Evolutionary conservation across 75 land plant species (phyloP), one percentile per base, ranked within the genome.

Genomic region (Picea glauca): DNA sequence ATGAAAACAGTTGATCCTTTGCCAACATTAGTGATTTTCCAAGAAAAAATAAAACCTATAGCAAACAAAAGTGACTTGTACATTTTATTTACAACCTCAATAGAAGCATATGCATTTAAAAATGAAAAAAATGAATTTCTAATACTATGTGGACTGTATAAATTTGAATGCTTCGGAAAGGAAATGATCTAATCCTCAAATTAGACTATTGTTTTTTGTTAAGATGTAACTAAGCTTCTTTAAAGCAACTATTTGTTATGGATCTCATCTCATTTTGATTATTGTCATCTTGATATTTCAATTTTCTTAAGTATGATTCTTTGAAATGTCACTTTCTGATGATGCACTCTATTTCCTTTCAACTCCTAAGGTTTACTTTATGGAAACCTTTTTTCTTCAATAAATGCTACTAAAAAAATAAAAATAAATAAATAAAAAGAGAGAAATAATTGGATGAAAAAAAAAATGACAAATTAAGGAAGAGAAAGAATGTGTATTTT

Each of bases 1-100:
- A 96, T 88, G 4, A 84, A 96, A 2, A 96, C 90, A 74, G 83
- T 87, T 68, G 96, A 92, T 33, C 91, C 93, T 81, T 89, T 20
- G 33, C 91, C 78, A 82, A 96, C 73, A 61, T 96, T 87, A 40
- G 99, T 96, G 81, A 91, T 88, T 75, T 93, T 96, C 96, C 99
- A 92, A 54, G 91, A 96, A 58, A 94, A 94, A 67, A 90, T 90
- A 20, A 91, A 67, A 56, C 90, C 93, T 88, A 32, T 32, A 65
- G 33, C 31, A 31, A 32, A 65, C 40, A 15, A 3, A 62, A 62
- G 31, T 8, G 13, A 26, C 65, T 62, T 62, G 13, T 62, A 26
- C 21, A 26, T 8, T 7, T 23, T 26, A 21, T 62, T 26, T 26
- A 26, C 26, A 26, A 26, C 26, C 26, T 62, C 26, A 11, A 62